Percentiles rank a stretch among this genome's conserved stretches.
Conservation (phyloP, 2,329 filamentous ascomycete species). For the Hymenoscyphus infarciens region DNA sequence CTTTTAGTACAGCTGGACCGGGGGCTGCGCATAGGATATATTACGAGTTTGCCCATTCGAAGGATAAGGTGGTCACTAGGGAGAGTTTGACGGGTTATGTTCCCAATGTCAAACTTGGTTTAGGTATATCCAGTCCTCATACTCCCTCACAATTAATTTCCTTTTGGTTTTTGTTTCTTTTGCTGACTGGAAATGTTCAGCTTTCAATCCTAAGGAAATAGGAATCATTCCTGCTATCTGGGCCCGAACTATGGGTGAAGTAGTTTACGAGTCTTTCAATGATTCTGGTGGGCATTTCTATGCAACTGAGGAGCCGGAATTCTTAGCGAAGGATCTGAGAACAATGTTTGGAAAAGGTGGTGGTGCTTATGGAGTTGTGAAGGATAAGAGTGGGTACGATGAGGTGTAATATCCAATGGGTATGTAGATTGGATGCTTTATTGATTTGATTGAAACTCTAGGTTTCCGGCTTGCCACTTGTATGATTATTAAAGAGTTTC, state of each 20-base stretch:
- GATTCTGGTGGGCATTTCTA: conserved; percentile 53
- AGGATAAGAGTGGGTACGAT: conserved; percentile 32
- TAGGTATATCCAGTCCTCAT: conserved; percentile 34
- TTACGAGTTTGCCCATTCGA: conserved; percentile 57
- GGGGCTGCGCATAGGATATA: conserved; percentile 68
- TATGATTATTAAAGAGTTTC: too few species aligned
- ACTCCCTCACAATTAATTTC: not conserved
- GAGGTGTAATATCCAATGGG: not conserved
- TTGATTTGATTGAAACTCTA: too few species aligned
- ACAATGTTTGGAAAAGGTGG: conserved; percentile 55
- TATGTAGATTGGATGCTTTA: too few species aligned
- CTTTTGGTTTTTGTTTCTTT: not conserved
- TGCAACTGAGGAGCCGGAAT: conserved; percentile 53
- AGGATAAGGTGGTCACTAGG: conserved; percentile 24
- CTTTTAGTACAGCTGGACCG: conserved; percentile 65
- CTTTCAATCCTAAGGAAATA: conserved; percentile 59
- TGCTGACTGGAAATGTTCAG: conserved; percentile 6
- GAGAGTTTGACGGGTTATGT: conserved; percentile 28
- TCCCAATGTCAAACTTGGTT: conserved; percentile 42
- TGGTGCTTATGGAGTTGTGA: conserved; percentile 39
- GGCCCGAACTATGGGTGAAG: conserved; percentile 54
- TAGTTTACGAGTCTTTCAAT: conserved; percentile 51
- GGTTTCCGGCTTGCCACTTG: too few species aligned
- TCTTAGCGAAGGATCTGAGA: conserved; percentile 50
- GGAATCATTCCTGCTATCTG: conserved; percentile 51